These are phyloP conservation scores for Claviceps arundinis DNA, from an alignment of 2,329 filamentous ascomycete species.

Conservation along the genomic window DNA sequence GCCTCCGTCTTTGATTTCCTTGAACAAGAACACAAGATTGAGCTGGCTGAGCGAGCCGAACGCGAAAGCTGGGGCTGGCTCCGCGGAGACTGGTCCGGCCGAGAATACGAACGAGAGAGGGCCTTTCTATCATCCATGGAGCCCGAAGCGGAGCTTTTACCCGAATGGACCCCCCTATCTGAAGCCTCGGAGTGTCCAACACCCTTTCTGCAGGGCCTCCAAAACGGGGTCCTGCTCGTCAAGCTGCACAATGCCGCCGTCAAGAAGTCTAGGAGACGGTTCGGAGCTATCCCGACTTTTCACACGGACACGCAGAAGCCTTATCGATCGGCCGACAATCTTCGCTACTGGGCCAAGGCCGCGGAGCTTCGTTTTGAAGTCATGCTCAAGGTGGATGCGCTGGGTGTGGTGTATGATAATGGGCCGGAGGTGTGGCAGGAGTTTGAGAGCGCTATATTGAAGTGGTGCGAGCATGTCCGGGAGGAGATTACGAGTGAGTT, in stretches of 20 bases:
- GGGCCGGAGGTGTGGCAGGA: slow-evolving; percentile 58
- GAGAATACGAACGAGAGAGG: slow-evolving; percentile 65
- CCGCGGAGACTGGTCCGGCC: slow-evolving; percentile 59
- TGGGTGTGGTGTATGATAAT: slow-evolving; percentile 70
- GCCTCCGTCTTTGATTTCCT: slow-evolving; percentile 65
- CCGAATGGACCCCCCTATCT: slow-evolving; percentile 47
- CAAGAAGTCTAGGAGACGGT: slow-evolving; percentile 69
- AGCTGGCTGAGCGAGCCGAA: slow-evolving; percentile 57
- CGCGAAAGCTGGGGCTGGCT: slow-evolving; percentile 71
- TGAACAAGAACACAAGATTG: slow-evolving; percentile 61
- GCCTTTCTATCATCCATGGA: slow-evolving; percentile 71
- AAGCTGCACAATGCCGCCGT: slow-evolving; percentile 84
- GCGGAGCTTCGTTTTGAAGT: slow-evolving; percentile 90
- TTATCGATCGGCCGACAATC: slow-evolving; percentile 84
- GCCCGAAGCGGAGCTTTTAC: slow-evolving; percentile 43
- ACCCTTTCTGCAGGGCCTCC: slow-evolving; percentile 59
- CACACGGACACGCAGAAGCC: slow-evolving; percentile 92
- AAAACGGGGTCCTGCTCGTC: slow-evolving; percentile 69
- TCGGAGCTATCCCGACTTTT: slow-evolving; percentile 77
- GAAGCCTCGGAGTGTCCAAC: slow-evolving; percentile 42
- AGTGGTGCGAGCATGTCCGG: slow-evolving; percentile 72
- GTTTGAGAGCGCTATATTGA: slow-evolving; percentile 71
- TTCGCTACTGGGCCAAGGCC: slow-evolving; percentile 92
- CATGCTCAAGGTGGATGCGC: slow-evolving; percentile 67
- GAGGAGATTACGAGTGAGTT: slow-evolving; percentile 69